Conservation (phyloP, 148 eudicot species). For the Nepenthes gracilis region DNA sequence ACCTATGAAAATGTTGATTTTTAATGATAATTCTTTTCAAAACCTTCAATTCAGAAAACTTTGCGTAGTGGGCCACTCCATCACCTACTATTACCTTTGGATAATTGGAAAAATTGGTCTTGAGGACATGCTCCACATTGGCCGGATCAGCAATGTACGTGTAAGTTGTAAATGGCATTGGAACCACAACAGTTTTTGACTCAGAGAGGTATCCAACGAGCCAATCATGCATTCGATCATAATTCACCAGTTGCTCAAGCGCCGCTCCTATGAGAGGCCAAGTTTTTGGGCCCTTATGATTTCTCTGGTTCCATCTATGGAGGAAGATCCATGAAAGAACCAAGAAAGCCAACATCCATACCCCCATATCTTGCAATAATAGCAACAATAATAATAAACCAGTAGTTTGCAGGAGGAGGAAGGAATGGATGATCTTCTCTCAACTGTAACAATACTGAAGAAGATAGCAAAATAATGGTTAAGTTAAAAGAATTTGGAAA, state of each 20-base stretch:
- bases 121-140: conserved; percentile 88
- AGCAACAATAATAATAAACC: no score
- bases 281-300: conserved; percentile 63
- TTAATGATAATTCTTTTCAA: no score
- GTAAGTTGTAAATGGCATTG: conserved; percentile 79
- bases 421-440: no score
- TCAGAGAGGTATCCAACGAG: conserved; percentile 50
- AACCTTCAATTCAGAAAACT: no score
- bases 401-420: no score
- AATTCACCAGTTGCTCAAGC: conserved; percentile 60
- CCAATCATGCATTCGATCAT: conserved; percentile 88
- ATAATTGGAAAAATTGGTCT: conserved; percentile 78
- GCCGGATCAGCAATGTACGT: conserved; percentile 86
- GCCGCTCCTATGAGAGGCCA: conserved; percentile 91
- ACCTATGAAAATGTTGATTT: no score
- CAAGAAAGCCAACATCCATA: conserved; percentile 18
- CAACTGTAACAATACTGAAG: no score
- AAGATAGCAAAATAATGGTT: no score
- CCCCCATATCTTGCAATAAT: no score
- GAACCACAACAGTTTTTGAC: conserved; percentile 55
- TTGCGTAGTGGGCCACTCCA: no score
- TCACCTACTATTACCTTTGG: conserved; percentile 43
- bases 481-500: no score
- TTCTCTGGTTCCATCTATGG: conserved; percentile 67
- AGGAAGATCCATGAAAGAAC: conserved; percentile 58